These are phyloP conservation scores for Neofusicoccum kwambonambiense DNA, from an alignment of 2,329 filamentous ascomycete species.

Conservation along the genomic window DNA sequence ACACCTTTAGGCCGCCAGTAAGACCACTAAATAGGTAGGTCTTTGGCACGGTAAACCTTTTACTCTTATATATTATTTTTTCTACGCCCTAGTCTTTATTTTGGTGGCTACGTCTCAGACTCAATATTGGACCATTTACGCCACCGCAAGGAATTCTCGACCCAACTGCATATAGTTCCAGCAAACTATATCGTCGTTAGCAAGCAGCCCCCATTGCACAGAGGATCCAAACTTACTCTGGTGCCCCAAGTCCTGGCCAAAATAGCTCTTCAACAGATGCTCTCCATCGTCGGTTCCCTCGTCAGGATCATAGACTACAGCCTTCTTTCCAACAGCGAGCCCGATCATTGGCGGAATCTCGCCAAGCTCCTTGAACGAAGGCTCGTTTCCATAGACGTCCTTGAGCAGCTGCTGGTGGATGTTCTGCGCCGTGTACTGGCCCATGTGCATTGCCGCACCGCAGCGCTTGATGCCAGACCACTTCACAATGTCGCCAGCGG, in stretches of 20 bases:
- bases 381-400: neutral
- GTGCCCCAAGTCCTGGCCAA: constrained; percentile 64
- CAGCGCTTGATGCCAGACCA: constrained; percentile 82
- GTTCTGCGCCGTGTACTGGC: constrained; percentile 64
- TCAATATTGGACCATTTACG: too few relatives aligned
- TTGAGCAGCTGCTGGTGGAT: constrained; percentile 36
- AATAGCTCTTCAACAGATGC: constrained; percentile 63
- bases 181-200: neutral
- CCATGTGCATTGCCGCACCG: constrained; percentile 73
- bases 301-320: constrained; percentile 60
- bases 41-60: too few relatives aligned
- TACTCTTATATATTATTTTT: too few relatives aligned
- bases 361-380: constrained; percentile 14
- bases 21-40: too few relatives aligned
- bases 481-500: constrained; percentile 65
- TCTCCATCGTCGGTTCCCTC: constrained; percentile 60
- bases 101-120: too few relatives aligned
- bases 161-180: constrained; percentile 7
- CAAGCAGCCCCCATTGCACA: neutral
- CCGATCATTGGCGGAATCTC: constrained; percentile 60
- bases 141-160: neutral
- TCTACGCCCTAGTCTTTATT: neutral
- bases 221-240: constrained; percentile 51
- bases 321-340: constrained; percentile 68
- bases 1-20: too few relatives aligned